Conservation (phyloP, 1,284 basidiomycete species). For the Boletus calvinii region DNA sequence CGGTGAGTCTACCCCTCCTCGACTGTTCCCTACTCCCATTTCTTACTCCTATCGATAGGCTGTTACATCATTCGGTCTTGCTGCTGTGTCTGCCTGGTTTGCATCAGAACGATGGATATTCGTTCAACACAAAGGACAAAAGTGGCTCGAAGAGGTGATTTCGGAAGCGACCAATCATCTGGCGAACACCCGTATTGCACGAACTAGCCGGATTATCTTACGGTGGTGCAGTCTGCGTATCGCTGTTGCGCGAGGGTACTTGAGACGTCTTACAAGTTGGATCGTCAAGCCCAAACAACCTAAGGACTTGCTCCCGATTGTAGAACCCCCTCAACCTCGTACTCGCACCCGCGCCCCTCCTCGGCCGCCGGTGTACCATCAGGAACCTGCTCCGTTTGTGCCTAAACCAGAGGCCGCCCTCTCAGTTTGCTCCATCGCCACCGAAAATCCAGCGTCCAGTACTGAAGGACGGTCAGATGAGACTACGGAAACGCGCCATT, state of each 20-base stretch:
- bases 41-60: slow-evolving; percentile 24
- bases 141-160: slow-evolving; percentile 72
- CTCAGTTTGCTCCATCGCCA: slow-evolving; percentile 24
- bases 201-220: slow-evolving; percentile 23
- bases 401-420: slow-evolving; percentile 21
- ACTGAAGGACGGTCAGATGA: slow-evolving; percentile 33
- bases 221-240: slow-evolving; percentile 28
- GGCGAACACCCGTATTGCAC: slow-evolving; percentile 40
- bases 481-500: slow-evolving; percentile 22
- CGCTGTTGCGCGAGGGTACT: slow-evolving; percentile 17
- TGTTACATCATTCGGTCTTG: slow-evolving; percentile 69
- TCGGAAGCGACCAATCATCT: slow-evolving; percentile 46
- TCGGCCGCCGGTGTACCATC: slow-evolving; percentile 16
- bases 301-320: slow-evolving; percentile 25
- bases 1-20: slow-evolving; percentile 39
- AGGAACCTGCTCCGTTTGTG: slow-evolving; percentile 20
- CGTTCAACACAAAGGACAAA: slow-evolving; percentile 62
- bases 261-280: slow-evolving; percentile 25
- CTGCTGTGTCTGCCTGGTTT: slow-evolving; percentile 75
- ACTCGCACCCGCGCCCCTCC: slow-evolving; percentile 19
- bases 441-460: slow-evolving; percentile 31
- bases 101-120: slow-evolving; percentile 72
- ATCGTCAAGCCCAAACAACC: slow-evolving; percentile 31
- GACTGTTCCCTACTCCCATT: neutral
- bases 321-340: slow-evolving; percentile 22